A percentile compares a stretch with the other conserved stretches of the same genome.
Conservation (phyloP, 257 asterid genomes). For the Jasminum sambac region DNA sequence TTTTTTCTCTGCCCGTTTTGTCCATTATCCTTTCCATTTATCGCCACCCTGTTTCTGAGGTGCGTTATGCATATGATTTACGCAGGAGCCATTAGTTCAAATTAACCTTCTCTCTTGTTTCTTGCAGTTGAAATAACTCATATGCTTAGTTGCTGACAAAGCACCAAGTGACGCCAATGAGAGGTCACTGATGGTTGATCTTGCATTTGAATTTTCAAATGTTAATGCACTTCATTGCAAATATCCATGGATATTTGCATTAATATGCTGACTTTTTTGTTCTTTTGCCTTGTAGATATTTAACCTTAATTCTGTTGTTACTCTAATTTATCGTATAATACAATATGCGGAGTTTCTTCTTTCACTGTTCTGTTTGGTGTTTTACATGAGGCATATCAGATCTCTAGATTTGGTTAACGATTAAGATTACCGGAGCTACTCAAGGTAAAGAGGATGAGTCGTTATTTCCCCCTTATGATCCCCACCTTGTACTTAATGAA, state of each 20-base stretch:
- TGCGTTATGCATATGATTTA: not conserved
- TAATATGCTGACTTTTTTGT: not conserved
- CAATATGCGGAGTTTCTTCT: not conserved
- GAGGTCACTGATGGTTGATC: not conserved
- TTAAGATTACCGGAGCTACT: not conserved
- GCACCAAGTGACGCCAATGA: not conserved
- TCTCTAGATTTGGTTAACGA: not conserved
- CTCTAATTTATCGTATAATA: not conserved
- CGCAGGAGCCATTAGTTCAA: not conserved
- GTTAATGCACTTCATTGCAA: not conserved
- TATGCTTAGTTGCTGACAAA: not conserved
- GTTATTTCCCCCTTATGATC: too few relatives aligned
- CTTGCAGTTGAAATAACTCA: not conserved
- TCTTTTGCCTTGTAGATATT: not conserved
- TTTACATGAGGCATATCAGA: not conserved
- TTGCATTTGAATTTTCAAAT: not conserved
- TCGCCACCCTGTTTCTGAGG: not conserved
- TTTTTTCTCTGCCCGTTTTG: not conserved
- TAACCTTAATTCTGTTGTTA: not conserved
- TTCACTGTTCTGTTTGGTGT: not conserved
- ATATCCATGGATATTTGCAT: conserved; percentile 2
- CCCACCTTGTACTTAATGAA: too few relatives aligned
- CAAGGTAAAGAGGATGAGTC: too few relatives aligned
- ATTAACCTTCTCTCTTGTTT: not conserved
- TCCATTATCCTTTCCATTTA: not conserved